Percentiles rank a stretch among this genome's conserved stretches.
Conservation (phyloP, 768 basidiomycete genomes). For the Pleurotus eryngii region DNA sequence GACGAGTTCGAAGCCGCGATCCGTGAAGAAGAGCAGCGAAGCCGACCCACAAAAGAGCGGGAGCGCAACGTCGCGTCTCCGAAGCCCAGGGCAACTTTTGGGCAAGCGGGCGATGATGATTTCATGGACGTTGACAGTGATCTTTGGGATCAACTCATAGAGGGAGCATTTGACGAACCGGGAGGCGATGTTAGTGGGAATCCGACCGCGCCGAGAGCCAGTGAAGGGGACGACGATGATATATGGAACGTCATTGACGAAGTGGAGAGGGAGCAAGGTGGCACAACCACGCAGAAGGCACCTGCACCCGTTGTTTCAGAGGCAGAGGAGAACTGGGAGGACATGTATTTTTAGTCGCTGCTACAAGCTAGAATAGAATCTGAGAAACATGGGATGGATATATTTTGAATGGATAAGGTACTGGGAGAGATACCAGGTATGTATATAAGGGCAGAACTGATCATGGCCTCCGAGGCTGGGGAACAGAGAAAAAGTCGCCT, state of each 20-base stretch:
- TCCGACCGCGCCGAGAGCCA: background rate
- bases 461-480: too few relatives aligned
- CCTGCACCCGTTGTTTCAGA: slow-evolving; percentile 10
- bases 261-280: slow-evolving; percentile 35
- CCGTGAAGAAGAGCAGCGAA: slow-evolving; percentile 38
- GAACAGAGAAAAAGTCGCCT: too few relatives aligned
- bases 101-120: slow-evolving; percentile 13
- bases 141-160: slow-evolving; percentile 53
- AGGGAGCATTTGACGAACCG: slow-evolving; percentile 6
- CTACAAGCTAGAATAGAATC: too few relatives aligned
- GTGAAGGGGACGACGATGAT: slow-evolving; percentile 51
- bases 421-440: too few relatives aligned
- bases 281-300: slow-evolving; percentile 11
- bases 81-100: slow-evolving; percentile 1
- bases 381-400: too few relatives aligned
- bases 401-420: too few relatives aligned
- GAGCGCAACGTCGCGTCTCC: background rate
- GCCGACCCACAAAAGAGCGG: slow-evolving; percentile 12
- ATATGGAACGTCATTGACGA: slow-evolving; percentile 72
- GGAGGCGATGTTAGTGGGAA: background rate
- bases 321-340: slow-evolving; percentile 55
- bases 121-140: slow-evolving; percentile 33
- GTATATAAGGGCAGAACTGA: too few relatives aligned
- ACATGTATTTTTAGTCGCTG: slow-evolving; percentile 47
- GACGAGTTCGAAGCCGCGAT: slow-evolving; percentile 50